phyloP scores from a whole-genome alignment of 148 eudicot genomes.

The Fagopyrum tataricum region DNA sequence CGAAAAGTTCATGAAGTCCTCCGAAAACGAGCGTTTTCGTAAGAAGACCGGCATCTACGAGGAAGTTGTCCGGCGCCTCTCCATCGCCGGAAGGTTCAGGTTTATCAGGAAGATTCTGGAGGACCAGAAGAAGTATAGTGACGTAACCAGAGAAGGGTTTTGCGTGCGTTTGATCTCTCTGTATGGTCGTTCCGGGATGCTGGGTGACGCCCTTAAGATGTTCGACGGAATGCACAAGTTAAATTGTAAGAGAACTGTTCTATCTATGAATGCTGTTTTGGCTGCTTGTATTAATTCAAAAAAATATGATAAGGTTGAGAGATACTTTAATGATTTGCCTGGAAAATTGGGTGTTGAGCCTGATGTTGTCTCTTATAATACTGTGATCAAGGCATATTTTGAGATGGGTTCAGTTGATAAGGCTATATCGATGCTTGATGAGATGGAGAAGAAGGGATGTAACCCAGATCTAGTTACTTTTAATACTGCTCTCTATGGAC shows the following conservation, averaged over 20 bases:
- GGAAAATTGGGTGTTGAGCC: slow-evolving; percentile 34
- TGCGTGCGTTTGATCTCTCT: slow-evolving; percentile 32
- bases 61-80: slow-evolving; percentile 44
- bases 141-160: slow-evolving; percentile 43
- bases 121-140: slow-evolving; percentile 43
- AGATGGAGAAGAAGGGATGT: slow-evolving; percentile 33
- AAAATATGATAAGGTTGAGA: slow-evolving; percentile 32
- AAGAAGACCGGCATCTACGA: slow-evolving; percentile 31
- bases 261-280: slow-evolving; percentile 60
- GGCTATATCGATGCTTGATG: slow-evolving; percentile 16
- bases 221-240: slow-evolving; percentile 64
- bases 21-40: slow-evolving; percentile 30
- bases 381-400: slow-evolving; percentile 33
- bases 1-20: slow-evolving; percentile 31
- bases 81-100: slow-evolving; percentile 27
- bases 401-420: slow-evolving; percentile 32
- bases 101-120: slow-evolving; percentile 56
- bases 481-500: slow-evolving; percentile 18
- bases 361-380: slow-evolving; percentile 52
- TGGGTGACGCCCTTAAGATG: slow-evolving; percentile 47
- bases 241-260: slow-evolving; percentile 33
- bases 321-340: slow-evolving; percentile 34
- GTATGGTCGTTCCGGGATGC: slow-evolving; percentile 61
- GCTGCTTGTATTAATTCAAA: slow-evolving; percentile 44
- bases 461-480: slow-evolving; percentile 24